Conservation (phyloP, 2,329 filamentous ascomycete species). For the Amauroascus niger region DNA sequence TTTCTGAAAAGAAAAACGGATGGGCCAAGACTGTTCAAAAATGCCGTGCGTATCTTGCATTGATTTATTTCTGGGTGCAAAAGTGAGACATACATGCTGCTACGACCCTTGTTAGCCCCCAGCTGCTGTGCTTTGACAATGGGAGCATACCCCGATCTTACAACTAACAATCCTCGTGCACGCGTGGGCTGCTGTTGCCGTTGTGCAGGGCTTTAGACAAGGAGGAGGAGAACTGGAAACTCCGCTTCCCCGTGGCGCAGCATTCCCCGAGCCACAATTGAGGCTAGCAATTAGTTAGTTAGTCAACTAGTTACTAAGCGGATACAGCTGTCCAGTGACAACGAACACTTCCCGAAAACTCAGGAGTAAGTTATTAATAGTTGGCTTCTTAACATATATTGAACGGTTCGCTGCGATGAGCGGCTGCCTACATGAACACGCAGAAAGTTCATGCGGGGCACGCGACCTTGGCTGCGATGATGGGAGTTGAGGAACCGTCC, state of each 20-base stretch:
- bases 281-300: not conserved
- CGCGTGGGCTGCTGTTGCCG: not conserved
- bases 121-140: slow-evolving; percentile 6
- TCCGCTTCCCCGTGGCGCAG: slow-evolving; percentile 3
- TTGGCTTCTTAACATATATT: too few relatives aligned
- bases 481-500: not conserved
- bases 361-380: too few relatives aligned
- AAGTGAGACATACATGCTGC: slow-evolving; percentile 10
- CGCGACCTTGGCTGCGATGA: not conserved
- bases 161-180: not conserved
- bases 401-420: not conserved
- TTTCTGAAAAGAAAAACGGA: not conserved
- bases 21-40: not conserved
- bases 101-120: not conserved
- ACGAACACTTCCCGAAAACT: too few relatives aligned
- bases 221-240: too few relatives aligned
- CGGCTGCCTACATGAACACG: slow-evolving; percentile 1
- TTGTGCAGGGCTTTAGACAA: not conserved
- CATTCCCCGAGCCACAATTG: not conserved
- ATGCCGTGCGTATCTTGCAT: not conserved
- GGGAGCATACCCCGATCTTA: not conserved
- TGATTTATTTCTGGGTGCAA: not conserved
- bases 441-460: slow-evolving; percentile 2
- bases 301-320: not conserved
- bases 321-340: not conserved